phyloP scores from a whole-genome alignment of 1,284 basidiomycete species.

The Gymnopus androsaceus region DNA sequence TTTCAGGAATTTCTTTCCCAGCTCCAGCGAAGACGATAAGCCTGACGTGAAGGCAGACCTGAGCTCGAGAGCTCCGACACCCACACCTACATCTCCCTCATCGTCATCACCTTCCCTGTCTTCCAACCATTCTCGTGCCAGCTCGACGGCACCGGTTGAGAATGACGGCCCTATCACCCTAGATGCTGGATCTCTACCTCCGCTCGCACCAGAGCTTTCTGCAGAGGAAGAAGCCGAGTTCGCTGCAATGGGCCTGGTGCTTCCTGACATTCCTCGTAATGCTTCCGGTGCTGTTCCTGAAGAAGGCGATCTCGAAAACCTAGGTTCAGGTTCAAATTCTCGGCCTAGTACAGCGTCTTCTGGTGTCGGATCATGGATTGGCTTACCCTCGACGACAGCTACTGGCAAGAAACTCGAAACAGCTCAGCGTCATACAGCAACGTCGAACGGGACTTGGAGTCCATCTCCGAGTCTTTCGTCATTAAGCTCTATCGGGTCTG shows the following conservation, averaged over 20 bases:
- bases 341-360: conserved; percentile 4
- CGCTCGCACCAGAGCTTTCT: conserved; percentile 5
- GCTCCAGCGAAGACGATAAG: conserved; percentile 48
- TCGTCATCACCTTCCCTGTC: background rate
- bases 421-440: background rate
- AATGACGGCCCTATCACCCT: background rate
- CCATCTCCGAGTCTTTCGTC: conserved; percentile 5
- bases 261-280: conserved; percentile 5
- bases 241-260: conserved; percentile 6
- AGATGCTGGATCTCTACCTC: background rate
- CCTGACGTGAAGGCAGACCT: background rate
- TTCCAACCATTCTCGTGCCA: background rate
- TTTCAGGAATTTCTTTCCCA: conserved; percentile 86
- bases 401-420: background rate
- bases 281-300: background rate
- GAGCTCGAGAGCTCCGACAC: background rate
- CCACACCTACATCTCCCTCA: conserved; percentile 22
- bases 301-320: background rate
- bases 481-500: conserved; percentile 5
- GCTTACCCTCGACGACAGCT: background rate
- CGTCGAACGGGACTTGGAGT: conserved; percentile 7
- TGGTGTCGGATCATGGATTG: background rate
- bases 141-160: background rate
- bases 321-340: background rate
- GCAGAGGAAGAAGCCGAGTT: conserved; percentile 12